These are phyloP conservation scores for Asterochloris sp. DNA, from an alignment of 139 green algal species.

Conservation along the genomic window DNA sequence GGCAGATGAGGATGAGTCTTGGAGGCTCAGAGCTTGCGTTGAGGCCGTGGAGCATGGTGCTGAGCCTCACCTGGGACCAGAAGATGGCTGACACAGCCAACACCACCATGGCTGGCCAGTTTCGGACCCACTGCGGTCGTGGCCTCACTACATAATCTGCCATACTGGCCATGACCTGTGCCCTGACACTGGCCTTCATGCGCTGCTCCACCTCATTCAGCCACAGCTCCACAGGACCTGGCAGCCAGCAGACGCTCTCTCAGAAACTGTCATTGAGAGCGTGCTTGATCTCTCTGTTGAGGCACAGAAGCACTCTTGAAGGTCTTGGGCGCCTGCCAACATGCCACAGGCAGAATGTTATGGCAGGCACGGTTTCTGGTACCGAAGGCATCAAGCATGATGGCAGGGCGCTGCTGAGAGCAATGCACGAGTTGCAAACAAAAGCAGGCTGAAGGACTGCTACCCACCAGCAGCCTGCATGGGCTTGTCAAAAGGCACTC, in stretches of 20 bases:
- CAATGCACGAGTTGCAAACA: too few species aligned
- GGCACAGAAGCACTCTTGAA: too few species aligned
- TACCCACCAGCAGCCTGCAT: conserved; percentile 43
- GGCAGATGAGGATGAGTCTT: too few species aligned
- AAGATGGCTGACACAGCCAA: conserved; percentile 67
- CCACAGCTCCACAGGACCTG: conserved; percentile 72
- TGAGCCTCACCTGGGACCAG: conserved; percentile 61
- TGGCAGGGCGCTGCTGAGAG: too few species aligned
- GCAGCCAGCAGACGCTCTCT: too few species aligned
- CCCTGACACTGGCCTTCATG: conserved; percentile 61
- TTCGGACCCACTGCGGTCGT: conserved; percentile 66
- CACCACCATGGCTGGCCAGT: conserved; percentile 78
- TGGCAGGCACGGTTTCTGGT: too few species aligned
- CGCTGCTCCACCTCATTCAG: conserved; percentile 71
- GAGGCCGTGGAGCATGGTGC: too few species aligned
- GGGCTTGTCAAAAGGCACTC: conserved; percentile 47
- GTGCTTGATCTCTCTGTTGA: too few species aligned
- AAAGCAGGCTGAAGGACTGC: too few species aligned
- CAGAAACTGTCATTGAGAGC: neutral
- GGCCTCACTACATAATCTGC: conserved; percentile 29
- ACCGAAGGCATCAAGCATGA: too few species aligned
- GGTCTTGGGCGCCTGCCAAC: neutral
- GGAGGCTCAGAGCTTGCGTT: too few species aligned
- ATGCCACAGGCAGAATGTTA: neutral
- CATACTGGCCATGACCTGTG: conserved; percentile 42